A percentile compares a stretch with the other conserved stretches of the same genome.
phyloP scores from a whole-genome alignment of 2,329 filamentous ascomycete species.

The Colletotrichum coccodes region DNA sequence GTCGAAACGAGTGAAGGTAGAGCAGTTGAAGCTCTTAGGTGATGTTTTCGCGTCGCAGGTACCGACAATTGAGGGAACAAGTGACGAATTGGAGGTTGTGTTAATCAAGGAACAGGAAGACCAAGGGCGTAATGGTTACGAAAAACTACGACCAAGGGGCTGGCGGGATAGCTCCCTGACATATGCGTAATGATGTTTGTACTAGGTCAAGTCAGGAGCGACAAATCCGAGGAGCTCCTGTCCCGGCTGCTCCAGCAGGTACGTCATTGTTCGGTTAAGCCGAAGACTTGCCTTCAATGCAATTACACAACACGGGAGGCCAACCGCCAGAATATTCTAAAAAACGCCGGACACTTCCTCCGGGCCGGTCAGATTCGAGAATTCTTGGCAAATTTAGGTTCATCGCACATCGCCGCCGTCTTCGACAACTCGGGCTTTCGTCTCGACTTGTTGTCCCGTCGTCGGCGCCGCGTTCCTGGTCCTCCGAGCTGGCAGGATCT shows the following conservation, averaged over 20 bases:
- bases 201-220: constrained; percentile 25
- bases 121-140: constrained; percentile 4
- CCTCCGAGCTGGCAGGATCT: constrained; percentile 20
- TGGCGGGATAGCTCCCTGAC: constrained; percentile 22
- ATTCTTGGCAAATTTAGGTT: not conserved
- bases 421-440: constrained; percentile 28
- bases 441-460: constrained; percentile 1
- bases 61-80: not conserved
- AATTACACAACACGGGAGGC: constrained; percentile 21
- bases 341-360: not conserved
- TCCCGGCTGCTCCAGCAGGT: constrained; percentile 16
- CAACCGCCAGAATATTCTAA: not conserved
- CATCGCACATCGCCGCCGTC: not conserved
- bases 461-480: constrained; percentile 20
- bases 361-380: not conserved
- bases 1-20: constrained; percentile 17
- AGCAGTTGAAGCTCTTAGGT: constrained; percentile 10
- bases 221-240: constrained; percentile 27
- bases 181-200: constrained; percentile 29
- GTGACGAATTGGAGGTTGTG: not conserved
- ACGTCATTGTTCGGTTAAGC: constrained; percentile 32
- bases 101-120: not conserved
- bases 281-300: constrained; percentile 21
- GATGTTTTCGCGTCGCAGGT: not conserved
- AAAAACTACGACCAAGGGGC: not conserved